Conservation (phyloP, 768 basidiomycete species). For the Imleria badia region DNA sequence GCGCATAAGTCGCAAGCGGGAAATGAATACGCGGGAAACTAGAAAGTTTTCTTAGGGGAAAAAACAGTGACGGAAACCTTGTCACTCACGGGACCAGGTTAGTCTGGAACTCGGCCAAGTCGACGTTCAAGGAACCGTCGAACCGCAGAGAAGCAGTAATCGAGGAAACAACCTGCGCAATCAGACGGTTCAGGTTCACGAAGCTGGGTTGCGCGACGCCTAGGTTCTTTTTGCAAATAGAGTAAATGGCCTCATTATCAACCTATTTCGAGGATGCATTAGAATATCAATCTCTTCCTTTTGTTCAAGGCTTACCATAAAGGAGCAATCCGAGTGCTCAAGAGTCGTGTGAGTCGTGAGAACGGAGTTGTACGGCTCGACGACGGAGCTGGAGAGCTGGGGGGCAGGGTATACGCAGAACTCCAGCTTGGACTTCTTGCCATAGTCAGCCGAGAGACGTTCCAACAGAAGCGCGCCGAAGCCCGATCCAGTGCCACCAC, state of each 20-base stretch:
- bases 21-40: slow-evolving; percentile 99
- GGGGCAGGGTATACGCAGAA: slow-evolving; percentile 98
- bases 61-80: background rate
- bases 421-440: slow-evolving; percentile 99
- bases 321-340: slow-evolving; percentile 99
- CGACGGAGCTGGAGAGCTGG: slow-evolving; percentile 91
- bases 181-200: slow-evolving; percentile 92
- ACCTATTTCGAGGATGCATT: slow-evolving; percentile 49
- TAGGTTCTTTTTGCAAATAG: slow-evolving; percentile 97
- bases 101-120: slow-evolving; percentile 98
- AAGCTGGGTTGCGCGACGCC: slow-evolving; percentile 84
- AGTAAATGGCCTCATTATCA: slow-evolving; percentile 99
- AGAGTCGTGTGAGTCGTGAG: slow-evolving; percentile 98
- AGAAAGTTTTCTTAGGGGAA: slow-evolving; percentile 3
- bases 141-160: slow-evolving; percentile 97
- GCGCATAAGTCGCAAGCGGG: slow-evolving; percentile 95
- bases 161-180: slow-evolving; percentile 98
- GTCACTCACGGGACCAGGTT: slow-evolving; percentile 90
- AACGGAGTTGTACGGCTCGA: slow-evolving; percentile 98
- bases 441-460: slow-evolving; percentile 96
- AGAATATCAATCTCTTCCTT: background rate
- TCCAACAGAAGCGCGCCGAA: slow-evolving; percentile 98
- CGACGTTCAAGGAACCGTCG: slow-evolving; percentile 96
- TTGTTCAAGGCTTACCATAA: slow-evolving; percentile 67
- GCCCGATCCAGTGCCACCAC: slow-evolving; percentile 98